A percentile compares a stretch with the other conserved stretches of the same genome.
phyloP scores from a whole-genome alignment of 306 rosid species.

The Hippophae gyantsensis region DNA sequence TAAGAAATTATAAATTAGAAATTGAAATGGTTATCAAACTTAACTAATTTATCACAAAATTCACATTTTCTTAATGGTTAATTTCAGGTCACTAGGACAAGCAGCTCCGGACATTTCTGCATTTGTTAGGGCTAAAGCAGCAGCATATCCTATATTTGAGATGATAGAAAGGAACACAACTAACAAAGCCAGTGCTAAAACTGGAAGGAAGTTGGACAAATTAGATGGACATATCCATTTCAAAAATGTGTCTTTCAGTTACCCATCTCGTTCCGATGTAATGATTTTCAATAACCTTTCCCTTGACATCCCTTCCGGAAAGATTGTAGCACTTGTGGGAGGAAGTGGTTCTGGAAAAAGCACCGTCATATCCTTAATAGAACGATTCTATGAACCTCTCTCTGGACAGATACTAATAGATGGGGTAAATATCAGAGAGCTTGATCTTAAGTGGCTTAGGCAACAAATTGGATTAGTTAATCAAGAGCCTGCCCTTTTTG shows the following conservation, averaged over 20 bases:
- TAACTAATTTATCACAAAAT: neutral
- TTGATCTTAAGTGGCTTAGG: slow-evolving; percentile 88
- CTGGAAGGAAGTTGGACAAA: slow-evolving; percentile 44
- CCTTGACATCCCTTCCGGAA: slow-evolving; percentile 80
- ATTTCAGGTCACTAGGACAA: slow-evolving; percentile 85
- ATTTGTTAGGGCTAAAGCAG: slow-evolving; percentile 77
- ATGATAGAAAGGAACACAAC: slow-evolving; percentile 85
- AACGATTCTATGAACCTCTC: slow-evolving; percentile 85
- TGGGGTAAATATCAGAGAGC: slow-evolving; percentile 40
- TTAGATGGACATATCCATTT: slow-evolving; percentile 77
- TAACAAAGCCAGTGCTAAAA: slow-evolving; percentile 42
- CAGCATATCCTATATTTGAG: slow-evolving; percentile 87
- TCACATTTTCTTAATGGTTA: slow-evolving; percentile 13
- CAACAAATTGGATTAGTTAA: slow-evolving; percentile 80
- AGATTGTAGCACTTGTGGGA: slow-evolving; percentile 87
- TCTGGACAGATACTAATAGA: slow-evolving; percentile 67
- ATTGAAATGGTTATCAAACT: too few relatives aligned
- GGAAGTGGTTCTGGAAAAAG: slow-evolving; percentile 98
- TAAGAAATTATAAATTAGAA: too few relatives aligned
- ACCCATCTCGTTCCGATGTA: slow-evolving; percentile 80
- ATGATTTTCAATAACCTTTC: slow-evolving; percentile 48
- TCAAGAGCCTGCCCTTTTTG: slow-evolving; percentile 96
- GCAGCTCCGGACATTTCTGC: slow-evolving; percentile 90
- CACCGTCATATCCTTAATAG: slow-evolving; percentile 75
- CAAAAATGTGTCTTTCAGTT: slow-evolving; percentile 63